A percentile compares a stretch with the other conserved stretches of the same genome.
phyloP scores from a whole-genome alignment of 225 moss, liverwort and hornwort genomes.

The Pleurozium schreberi region DNA sequence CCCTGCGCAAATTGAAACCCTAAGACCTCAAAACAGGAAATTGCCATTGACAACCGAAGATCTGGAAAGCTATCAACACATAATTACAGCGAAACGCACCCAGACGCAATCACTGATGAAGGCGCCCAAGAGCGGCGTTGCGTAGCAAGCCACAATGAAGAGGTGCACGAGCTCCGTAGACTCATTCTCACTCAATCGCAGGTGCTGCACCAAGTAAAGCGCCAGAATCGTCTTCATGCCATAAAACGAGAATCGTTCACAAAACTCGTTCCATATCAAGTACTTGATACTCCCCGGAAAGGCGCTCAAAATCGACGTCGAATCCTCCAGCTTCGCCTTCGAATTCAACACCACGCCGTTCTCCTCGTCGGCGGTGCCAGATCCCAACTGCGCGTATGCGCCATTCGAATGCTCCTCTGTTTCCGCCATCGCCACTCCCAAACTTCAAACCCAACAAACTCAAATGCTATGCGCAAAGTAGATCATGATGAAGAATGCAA shows the following conservation, averaged over 20 bases:
- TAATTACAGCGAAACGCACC: slow-evolving; percentile 17
- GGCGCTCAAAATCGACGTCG: slow-evolving; percentile 1
- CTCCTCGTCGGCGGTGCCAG: slow-evolving; percentile 2
- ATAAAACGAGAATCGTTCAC: slow-evolving; percentile 92
- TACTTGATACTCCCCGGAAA: slow-evolving; percentile 77
- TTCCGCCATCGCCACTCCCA: slow-evolving; percentile 14
- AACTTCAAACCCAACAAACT: background rate
- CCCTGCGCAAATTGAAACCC: background rate
- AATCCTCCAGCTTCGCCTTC: background rate
- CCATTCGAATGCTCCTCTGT: slow-evolving; percentile 6
- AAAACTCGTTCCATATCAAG: slow-evolving; percentile 95
- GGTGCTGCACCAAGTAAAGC: slow-evolving; percentile 54
- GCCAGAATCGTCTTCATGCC: slow-evolving; percentile 92
- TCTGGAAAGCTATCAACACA: background rate
- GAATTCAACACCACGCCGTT: background rate
- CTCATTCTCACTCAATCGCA: slow-evolving; percentile 62
- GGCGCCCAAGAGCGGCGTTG: slow-evolving; percentile 71
- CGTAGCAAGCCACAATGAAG: slow-evolving; percentile 83
- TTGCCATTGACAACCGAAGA: background rate
- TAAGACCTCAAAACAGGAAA: background rate
- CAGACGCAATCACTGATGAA: slow-evolving; percentile 71
- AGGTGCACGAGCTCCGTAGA: slow-evolving; percentile 83
- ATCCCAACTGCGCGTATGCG: background rate
- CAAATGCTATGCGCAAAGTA: background rate
- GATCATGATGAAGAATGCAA: background rate